Evolutionary conservation across 2,329 filamentous ascomycete species (phyloP).

Genomic region (Aspergillus hortae): DNA sequence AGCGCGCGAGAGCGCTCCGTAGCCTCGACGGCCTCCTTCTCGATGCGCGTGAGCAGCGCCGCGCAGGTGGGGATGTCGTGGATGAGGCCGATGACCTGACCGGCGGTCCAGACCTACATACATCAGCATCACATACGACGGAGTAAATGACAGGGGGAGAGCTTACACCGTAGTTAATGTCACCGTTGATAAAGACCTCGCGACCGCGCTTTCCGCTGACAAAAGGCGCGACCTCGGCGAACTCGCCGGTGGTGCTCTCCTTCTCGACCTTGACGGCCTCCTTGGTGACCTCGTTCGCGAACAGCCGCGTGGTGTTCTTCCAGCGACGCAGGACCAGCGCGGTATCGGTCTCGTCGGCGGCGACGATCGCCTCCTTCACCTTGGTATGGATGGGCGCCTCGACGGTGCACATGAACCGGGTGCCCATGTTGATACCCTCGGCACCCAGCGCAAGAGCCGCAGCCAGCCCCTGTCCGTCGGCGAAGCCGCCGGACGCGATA

Average conservation of each 20-base stretch:
- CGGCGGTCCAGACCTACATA: conserved; percentile 85
- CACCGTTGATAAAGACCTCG: conserved; percentile 88
- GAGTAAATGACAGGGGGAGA: neutral
- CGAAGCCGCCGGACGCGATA: conserved; percentile 93
- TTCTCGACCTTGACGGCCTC: conserved; percentile 79
- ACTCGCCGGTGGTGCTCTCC: conserved; percentile 80
- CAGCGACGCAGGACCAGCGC: conserved; percentile 82
- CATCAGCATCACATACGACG: conserved; percentile 11
- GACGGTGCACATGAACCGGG: conserved; percentile 92
- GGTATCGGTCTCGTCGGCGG: conserved; percentile 85
- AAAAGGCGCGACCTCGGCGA: conserved; percentile 78
- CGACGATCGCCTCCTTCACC: conserved; percentile 90
- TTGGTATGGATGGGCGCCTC: conserved; percentile 90
- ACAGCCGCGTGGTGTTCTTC: conserved; percentile 88
- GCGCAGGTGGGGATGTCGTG: conserved; percentile 77
- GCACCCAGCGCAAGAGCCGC: conserved; percentile 87
- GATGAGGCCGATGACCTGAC: conserved; percentile 88
- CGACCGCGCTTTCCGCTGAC: conserved; percentile 88
- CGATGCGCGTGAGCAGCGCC: conserved; percentile 66
- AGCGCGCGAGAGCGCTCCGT: conserved; percentile 59
- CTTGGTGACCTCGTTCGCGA: conserved; percentile 81
- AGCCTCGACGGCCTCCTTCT: conserved; percentile 69
- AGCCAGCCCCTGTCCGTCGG: conserved; percentile 87
- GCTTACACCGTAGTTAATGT: conserved; percentile 81
- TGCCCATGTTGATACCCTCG: conserved; percentile 97